phyloP scores from a whole-genome alignment of 257 asterid genomes.

The Solanum infundibuliforme region DNA sequence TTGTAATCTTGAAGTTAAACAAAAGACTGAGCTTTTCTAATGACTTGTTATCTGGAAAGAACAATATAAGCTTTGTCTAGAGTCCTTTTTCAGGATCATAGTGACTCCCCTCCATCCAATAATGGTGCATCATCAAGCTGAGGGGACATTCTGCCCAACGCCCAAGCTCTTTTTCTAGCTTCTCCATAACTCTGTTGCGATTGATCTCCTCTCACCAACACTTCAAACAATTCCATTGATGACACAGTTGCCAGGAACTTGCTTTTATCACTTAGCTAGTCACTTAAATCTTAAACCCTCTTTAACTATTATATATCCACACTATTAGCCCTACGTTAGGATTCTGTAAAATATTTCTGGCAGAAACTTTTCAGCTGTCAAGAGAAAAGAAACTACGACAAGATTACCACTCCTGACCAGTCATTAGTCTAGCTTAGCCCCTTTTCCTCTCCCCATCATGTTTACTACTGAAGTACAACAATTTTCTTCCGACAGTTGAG shows the following conservation, averaged over 20 bases:
- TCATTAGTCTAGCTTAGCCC: not conserved
- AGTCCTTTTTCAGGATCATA: not conserved
- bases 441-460: not conserved
- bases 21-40: not conserved
- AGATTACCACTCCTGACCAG: not conserved
- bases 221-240: not conserved
- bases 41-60: not conserved
- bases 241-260: not conserved
- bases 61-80: not conserved
- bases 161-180: not conserved
- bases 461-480: not conserved
- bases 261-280: not conserved
- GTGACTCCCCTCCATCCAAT: not conserved
- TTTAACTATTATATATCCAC: not conserved
- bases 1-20: not conserved
- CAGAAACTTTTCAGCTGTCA: not conserved
- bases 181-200: not conserved
- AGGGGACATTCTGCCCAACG: not conserved
- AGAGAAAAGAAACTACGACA: not conserved
- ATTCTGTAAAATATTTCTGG: not conserved
- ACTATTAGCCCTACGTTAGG: not conserved
- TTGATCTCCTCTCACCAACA: not conserved
- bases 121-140: not conserved
- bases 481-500: not conserved
- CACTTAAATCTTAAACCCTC: not conserved